A percentile compares a stretch with the other conserved stretches of the same genome.
Conservation (phyloP, 2,329 filamentous ascomycete genomes). For the Ophiosphaerella korrae region DNA sequence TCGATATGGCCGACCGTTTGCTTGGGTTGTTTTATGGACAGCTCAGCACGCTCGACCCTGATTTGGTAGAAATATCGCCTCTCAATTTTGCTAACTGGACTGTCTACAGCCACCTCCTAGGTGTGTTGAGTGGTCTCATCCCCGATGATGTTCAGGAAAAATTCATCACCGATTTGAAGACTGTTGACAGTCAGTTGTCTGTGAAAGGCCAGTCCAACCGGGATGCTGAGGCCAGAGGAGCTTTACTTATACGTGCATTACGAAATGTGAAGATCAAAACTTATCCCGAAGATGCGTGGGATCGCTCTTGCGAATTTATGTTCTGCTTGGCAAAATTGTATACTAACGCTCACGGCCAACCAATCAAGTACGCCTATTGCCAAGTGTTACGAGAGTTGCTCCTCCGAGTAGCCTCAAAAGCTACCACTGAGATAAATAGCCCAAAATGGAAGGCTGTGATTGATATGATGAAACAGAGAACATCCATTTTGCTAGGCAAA, state of each 20-base stretch:
- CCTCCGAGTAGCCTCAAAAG: conserved; percentile 82
- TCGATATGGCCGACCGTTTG: conserved; percentile 91
- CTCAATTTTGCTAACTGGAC: conserved; percentile 94
- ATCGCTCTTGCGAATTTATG: conserved; percentile 88
- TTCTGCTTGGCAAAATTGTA: conserved; percentile 81
- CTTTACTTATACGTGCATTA: conserved; percentile 89
- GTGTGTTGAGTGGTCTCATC: conserved; percentile 94
- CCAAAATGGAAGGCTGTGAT: conserved; percentile 89
- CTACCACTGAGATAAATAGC: conserved; percentile 75
- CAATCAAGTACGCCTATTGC: conserved; percentile 92
- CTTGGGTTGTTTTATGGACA: conserved; percentile 98
- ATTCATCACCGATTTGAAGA: conserved; percentile 81
- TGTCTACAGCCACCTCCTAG: conserved; percentile 87
- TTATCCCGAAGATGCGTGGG: conserved; percentile 76
- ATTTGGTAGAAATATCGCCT: conserved; percentile 76
- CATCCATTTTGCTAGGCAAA: conserved; percentile 86
- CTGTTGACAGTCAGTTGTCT: conserved; percentile 74
- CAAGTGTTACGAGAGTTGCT: conserved; percentile 86
- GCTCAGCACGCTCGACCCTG: conserved; percentile 83
- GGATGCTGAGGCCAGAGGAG: conserved; percentile 79
- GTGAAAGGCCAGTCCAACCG: conserved; percentile 70
- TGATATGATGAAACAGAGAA: conserved; percentile 74
- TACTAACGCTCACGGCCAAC: conserved; percentile 81
- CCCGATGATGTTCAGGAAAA: conserved; percentile 82
- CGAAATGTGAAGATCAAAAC: conserved; percentile 81